These are phyloP conservation scores for Schizophyllum amplum DNA, from an alignment of 1,284 basidiomycete species.

Conservation along the genomic window DNA sequence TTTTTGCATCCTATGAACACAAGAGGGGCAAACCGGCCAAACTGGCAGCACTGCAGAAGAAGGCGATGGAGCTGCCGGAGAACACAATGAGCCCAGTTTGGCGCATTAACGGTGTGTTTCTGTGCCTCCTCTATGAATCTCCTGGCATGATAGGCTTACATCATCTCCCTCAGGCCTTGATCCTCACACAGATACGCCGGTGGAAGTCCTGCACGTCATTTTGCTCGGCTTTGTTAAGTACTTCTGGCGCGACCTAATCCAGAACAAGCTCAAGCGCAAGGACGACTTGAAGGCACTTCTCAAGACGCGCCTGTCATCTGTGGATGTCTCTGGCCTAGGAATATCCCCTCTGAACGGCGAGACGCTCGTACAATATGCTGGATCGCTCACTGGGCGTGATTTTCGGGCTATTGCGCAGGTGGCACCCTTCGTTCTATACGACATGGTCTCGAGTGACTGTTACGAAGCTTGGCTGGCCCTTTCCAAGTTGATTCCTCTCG, in stretches of 20 bases:
- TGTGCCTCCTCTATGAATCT: too few relatives aligned
- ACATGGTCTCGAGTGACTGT: slow-evolving; percentile 17
- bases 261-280: slow-evolving; percentile 17
- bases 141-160: background rate
- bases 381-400: slow-evolving; percentile 26
- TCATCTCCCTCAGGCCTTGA: slow-evolving; percentile 20
- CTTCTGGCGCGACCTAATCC: slow-evolving; percentile 25
- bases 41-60: slow-evolving; percentile 11
- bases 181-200: slow-evolving; percentile 27
- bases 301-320: slow-evolving; percentile 15
- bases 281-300: slow-evolving; percentile 14
- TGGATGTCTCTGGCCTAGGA: slow-evolving; percentile 21
- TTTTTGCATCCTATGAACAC: slow-evolving; percentile 16
- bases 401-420: slow-evolving; percentile 27
- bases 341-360: slow-evolving; percentile 19
- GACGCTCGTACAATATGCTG: slow-evolving; percentile 26
- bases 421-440: slow-evolving; percentile 28
- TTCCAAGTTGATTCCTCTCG: slow-evolving; percentile 21
- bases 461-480: slow-evolving; percentile 23
- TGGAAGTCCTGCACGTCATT: slow-evolving; percentile 28
- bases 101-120: slow-evolving; percentile 13
- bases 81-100: slow-evolving; percentile 18
- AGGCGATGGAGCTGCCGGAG: slow-evolving; percentile 10
- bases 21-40: slow-evolving; percentile 5
- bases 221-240: slow-evolving; percentile 31